phyloP scores from a whole-genome alignment of 2,329 filamentous ascomycete genomes.

The Amesomyces nigricolor region DNA sequence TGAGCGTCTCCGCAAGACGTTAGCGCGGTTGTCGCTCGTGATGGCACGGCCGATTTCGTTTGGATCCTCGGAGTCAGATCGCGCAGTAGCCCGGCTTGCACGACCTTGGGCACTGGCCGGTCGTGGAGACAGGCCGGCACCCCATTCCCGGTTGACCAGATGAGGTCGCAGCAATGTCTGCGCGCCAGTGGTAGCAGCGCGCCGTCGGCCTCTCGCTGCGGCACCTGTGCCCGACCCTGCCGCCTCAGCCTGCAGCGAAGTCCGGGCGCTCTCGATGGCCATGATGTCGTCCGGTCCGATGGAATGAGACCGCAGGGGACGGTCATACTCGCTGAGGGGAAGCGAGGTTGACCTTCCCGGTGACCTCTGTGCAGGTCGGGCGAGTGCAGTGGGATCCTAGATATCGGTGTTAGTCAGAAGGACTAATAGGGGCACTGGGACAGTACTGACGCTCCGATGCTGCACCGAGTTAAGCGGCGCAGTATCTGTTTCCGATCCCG shows the following conservation, averaged over 20 bases:
- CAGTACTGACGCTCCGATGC: constrained; percentile 47
- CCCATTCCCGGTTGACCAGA: constrained; percentile 34
- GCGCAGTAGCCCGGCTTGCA: constrained; percentile 25
- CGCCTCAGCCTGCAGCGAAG: constrained; percentile 46
- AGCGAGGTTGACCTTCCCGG: constrained; percentile 53
- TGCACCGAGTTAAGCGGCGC: constrained; percentile 30
- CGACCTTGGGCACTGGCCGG: constrained; percentile 56
- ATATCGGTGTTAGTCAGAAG: constrained; percentile 2
- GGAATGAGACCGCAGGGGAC: constrained; percentile 57
- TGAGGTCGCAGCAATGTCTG: constrained; percentile 35
- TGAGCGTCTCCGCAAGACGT: constrained; percentile 46
- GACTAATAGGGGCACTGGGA: not conserved
- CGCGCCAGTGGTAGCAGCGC: constrained; percentile 39
- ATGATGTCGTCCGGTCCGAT: constrained; percentile 51
- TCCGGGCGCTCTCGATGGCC: constrained; percentile 49
- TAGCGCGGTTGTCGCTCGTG: constrained; percentile 43
- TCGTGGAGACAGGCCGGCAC: constrained; percentile 53
- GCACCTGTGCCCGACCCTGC: constrained; percentile 21
- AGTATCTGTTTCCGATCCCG: constrained; percentile 28
- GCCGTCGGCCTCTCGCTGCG: constrained; percentile 25
- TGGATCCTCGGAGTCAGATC: constrained; percentile 37
- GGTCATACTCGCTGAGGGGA: constrained; percentile 55
- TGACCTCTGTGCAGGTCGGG: constrained; percentile 33
- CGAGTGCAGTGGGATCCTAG: constrained; percentile 38
- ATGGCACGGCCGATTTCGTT: constrained; percentile 58